Base-by-base conservation (phyloP, 176 grass and related monocot species). In the Coix lacrymajobi region DNA sequence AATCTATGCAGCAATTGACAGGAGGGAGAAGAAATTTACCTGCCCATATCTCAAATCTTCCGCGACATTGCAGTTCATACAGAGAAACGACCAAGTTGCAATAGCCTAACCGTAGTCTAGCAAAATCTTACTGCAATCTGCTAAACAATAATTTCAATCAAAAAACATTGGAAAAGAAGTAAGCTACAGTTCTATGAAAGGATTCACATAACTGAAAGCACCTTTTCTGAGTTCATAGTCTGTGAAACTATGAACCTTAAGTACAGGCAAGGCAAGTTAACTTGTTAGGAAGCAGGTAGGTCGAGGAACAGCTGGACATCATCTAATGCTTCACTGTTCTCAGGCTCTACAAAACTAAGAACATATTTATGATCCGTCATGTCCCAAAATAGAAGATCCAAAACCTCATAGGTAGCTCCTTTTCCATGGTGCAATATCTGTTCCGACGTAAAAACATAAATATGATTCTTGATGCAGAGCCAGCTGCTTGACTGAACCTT, bases 351-450 rank as follows among this genome's bases (percentile, higher is more conserved):
- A 69, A 44, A 52, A 15, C 58, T 65, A 33, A 37, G 57, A 75
- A 19, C 78, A 83, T 66, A 58, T 71, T 40, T 67, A 29, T 77
- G 73, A 69, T 72, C 67, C 73, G 66, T 84, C 76, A 91, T 83
- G 74, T 91, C 92, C 92, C 84, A 93, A 48, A 81, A 72, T 64
- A 95, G 79, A 73, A 95, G 65, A 32, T 81, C 79, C 56, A 95
- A 83, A 51, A 88, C 73, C 46, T 54, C 39, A 72, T 98, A 88
- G 40, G 85, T 88, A 73, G 56, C 92, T 81, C 79, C 82, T 31
- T 79, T 88, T 90, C 90, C 90, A 72, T 78, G 79, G 73, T 92
- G 90, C 56, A 93, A 88, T 75, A 98, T 76, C 46, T 98, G 81
- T 69, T 83, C 61, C 32, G 89, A 69, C 69, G 62, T 73, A 46